A percentile compares a stretch with the other conserved stretches of the same genome.
Evolutionary conservation across 2,329 filamentous ascomycete species (phyloP).

Genomic region (Curvularia verruculosa): DNA sequence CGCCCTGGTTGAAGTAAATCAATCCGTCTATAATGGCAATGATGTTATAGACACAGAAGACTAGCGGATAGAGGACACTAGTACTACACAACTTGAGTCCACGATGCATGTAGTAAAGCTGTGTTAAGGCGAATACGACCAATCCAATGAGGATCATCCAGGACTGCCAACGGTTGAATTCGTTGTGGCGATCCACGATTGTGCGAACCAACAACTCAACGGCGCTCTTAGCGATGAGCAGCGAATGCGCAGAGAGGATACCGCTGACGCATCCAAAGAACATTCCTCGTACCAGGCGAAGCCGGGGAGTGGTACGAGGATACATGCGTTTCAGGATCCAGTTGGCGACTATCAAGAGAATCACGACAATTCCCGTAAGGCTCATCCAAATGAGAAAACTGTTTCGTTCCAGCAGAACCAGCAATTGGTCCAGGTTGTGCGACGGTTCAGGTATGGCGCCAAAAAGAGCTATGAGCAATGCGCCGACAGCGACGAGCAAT

Average conservation of each 20-base stretch:
- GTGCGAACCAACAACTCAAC: slow-evolving; percentile 92
- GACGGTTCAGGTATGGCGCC: slow-evolving; percentile 93
- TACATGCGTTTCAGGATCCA: slow-evolving; percentile 49
- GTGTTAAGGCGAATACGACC: slow-evolving; percentile 79
- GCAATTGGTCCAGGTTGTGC: slow-evolving; percentile 81
- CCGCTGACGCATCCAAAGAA: slow-evolving; percentile 87
- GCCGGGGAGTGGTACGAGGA: slow-evolving; percentile 61
- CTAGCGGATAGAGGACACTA: slow-evolving; percentile 92
- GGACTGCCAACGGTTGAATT: slow-evolving; percentile 94
- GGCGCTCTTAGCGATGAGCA: slow-evolving; percentile 93
- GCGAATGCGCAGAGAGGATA: slow-evolving; percentile 89
- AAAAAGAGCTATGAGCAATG: slow-evolving; percentile 90
- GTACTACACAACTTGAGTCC: slow-evolving; percentile 95
- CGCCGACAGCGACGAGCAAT: slow-evolving; percentile 82
- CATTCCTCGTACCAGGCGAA: slow-evolving; percentile 80
- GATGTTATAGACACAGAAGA: slow-evolving; percentile 99
- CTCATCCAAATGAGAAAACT: slow-evolving; percentile 91
- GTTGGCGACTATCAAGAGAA: slow-evolving; percentile 65
- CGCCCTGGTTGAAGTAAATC: slow-evolving; percentile 93
- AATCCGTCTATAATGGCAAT: slow-evolving; percentile 96
- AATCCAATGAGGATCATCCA: slow-evolving; percentile 89
- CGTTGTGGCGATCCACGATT: slow-evolving; percentile 82
- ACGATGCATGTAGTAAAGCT: slow-evolving; percentile 93
- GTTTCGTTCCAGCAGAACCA: slow-evolving; percentile 73
- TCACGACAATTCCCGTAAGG: slow-evolving; percentile 74